These are phyloP conservation scores for Lecanicillium sp. DNA, from an alignment of 2,329 filamentous ascomycete genomes.

Conservation along the genomic window DNA sequence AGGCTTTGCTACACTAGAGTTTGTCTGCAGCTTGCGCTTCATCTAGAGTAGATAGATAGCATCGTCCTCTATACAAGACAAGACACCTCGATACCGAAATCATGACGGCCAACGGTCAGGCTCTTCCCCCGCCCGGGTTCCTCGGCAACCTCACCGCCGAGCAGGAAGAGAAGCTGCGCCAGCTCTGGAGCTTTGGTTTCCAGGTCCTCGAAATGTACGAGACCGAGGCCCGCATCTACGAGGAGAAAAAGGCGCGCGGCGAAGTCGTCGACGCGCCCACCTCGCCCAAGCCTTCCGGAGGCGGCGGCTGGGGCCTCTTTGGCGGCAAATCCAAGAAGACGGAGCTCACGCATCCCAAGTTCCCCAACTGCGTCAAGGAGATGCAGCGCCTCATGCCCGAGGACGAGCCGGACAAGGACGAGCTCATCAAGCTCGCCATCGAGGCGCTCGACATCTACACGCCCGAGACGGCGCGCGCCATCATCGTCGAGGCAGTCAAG, in stretches of 20 bases:
- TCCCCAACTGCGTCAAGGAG: conserved; percentile 25
- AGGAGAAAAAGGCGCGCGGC: conserved; percentile 22
- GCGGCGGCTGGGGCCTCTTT: conserved; percentile 10
- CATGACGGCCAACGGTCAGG: too few relatives aligned
- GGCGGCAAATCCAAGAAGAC: conserved; percentile 51
- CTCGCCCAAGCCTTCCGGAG: neutral
- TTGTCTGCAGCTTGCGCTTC: too few relatives aligned
- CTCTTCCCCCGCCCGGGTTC: neutral
- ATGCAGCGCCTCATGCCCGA: conserved; percentile 31
- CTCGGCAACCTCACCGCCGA: conserved; percentile 72
- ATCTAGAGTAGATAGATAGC: too few relatives aligned
- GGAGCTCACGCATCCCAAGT: conserved; percentile 40
- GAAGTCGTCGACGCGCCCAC: conserved; percentile 17
- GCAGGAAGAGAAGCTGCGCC: conserved; percentile 74
- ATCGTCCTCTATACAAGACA: too few relatives aligned
- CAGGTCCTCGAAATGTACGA: conserved; percentile 59
- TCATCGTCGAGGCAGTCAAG: conserved; percentile 85
- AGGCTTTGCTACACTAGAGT: too few relatives aligned
- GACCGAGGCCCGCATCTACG: conserved; percentile 16
- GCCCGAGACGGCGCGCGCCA: conserved; percentile 65
- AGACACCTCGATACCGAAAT: too few relatives aligned
- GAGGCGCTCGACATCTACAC: conserved; percentile 66
- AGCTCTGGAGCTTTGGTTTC: conserved; percentile 70
- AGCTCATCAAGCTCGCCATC: conserved; percentile 73
- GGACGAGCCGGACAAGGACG: conserved; percentile 76